These are phyloP conservation scores for Fraxinus platypoda DNA, from an alignment of 305 asterid species.

Conservation along the genomic window DNA sequence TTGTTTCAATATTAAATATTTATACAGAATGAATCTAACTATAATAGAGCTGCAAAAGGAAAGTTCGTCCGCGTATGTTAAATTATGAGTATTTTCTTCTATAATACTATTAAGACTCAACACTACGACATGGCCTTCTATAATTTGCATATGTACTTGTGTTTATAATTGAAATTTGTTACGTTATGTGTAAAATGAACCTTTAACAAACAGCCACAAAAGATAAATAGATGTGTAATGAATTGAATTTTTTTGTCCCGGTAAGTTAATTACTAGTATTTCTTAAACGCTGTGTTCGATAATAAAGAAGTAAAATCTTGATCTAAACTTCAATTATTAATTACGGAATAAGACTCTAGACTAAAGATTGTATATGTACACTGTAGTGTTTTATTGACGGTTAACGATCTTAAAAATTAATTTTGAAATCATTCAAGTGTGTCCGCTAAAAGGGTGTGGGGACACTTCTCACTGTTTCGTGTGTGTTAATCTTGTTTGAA, in stretches of 20 bases:
- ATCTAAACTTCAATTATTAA: background rate
- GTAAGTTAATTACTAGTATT: no score
- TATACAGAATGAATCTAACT: background rate
- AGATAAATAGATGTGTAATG: no score
- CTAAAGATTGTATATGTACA: background rate
- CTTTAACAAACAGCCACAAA: no score
- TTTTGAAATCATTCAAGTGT: background rate
- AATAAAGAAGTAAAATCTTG: background rate
- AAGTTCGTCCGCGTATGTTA: background rate
- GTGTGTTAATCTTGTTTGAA: background rate
- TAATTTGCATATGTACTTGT: no score
- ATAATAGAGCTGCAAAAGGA: background rate
- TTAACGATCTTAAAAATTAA: background rate
- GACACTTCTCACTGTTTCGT: background rate
- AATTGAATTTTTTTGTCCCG: no score
- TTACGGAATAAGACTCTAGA: no score
- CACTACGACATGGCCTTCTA: no score
- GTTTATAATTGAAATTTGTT: no score
- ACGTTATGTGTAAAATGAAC: no score
- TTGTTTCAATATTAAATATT: background rate
- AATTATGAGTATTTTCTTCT: no score
- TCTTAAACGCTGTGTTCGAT: no score
- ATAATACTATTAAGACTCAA: no score
- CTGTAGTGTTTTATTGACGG: background rate
- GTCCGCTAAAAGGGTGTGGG: background rate